Conservation (phyloP, 2,329 filamentous ascomycete species). For the Neoascochyta sp. region DNA sequence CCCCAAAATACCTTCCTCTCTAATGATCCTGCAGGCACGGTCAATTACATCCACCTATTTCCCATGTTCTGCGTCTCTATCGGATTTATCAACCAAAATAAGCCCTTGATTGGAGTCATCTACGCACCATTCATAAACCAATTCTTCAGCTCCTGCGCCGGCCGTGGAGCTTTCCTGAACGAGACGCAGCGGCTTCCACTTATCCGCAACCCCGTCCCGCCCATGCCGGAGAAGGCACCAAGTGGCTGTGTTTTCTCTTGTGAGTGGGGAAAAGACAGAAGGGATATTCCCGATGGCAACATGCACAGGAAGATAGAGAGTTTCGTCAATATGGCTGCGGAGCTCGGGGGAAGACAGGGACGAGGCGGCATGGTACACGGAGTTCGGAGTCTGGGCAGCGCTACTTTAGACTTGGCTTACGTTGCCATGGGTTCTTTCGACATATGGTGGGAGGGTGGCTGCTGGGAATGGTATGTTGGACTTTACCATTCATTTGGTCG, state of each 20-base stretch:
- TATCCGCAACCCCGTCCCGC: conserved; percentile 58
- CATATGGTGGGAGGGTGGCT: conserved; percentile 80
- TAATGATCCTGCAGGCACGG: conserved; percentile 51
- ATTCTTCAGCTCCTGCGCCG: conserved; percentile 64
- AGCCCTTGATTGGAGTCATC: conserved; percentile 66
- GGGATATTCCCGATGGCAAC: conserved; percentile 64
- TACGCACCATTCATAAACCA: conserved; percentile 68
- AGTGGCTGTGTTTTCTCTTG: conserved; percentile 69
- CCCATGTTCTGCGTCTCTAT: conserved; percentile 81
- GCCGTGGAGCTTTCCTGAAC: conserved; percentile 67
- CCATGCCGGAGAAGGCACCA: conserved; percentile 62
- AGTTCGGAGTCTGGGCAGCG: conserved; percentile 66
- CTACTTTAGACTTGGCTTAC: conserved; percentile 71
- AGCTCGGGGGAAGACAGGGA: conserved; percentile 59
- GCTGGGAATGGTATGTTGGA: conserved; percentile 67
- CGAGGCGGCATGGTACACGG: conserved; percentile 78
- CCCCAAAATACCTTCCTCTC: conserved; percentile 1
- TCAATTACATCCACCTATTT: conserved; percentile 77
- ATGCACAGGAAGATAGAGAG: conserved; percentile 68
- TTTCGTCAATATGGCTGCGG: conserved; percentile 71
- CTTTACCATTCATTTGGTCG: background rate
- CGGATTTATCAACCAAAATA: conserved; percentile 58
- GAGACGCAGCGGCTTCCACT: conserved; percentile 62
- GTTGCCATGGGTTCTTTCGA: conserved; percentile 72
- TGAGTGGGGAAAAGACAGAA: conserved; percentile 76